Base-by-base conservation (phyloP, 139 green algal genomes). In the Chlorella sorokiniana region DNA sequence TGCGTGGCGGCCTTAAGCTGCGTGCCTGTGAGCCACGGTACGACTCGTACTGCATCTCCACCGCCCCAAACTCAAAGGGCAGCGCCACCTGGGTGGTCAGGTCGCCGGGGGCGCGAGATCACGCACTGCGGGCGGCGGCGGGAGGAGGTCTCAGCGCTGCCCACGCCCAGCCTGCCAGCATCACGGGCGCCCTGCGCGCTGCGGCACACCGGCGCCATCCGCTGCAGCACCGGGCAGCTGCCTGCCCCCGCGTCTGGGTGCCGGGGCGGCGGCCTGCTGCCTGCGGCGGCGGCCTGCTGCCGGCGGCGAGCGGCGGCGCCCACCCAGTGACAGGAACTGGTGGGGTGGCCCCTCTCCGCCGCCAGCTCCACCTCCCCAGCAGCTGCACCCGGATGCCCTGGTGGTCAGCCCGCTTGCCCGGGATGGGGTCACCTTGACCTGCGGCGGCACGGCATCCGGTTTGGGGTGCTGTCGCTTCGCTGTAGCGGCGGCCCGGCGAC, bases 11-110 rank as follows among this genome's bases (percentile, higher is more conserved):
- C 9, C 18, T 25, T 42, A 41, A 44, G 31, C 48, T 59, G n/a
- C n/a, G n/a, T 14, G 94, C 94, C 84, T 94, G 90, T 56, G 91
- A 75, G 27, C 97, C 97, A 10, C 89, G 85, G 86, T 99, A 99
- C 4, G 93, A 97, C 83, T 99, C 97, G 81, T 99, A 95, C 82
- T 95, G 91, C 93, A 99, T 93, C 82, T 99, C 97, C 69, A 98
- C 93, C 45, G 93, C 94, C n/a, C 83, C 88, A 82, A 99, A 99
- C 87, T 98, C 95, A 86, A 99, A 99, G 0, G 94, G 90, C 44
- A 94, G 92, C 18, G 82, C 89, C 64, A 91, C 86, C 56, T 86
- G 83, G 18, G 86, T 87, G 31, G 82, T 86, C n/a, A 99, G 82
- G 20, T 99, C 95, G 3, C 96, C 96, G 0, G 91, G 85, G 93